Base-by-base conservation (phyloP, 2,329 filamentous ascomycete genomes). In the Clonostachys sp. region DNA sequence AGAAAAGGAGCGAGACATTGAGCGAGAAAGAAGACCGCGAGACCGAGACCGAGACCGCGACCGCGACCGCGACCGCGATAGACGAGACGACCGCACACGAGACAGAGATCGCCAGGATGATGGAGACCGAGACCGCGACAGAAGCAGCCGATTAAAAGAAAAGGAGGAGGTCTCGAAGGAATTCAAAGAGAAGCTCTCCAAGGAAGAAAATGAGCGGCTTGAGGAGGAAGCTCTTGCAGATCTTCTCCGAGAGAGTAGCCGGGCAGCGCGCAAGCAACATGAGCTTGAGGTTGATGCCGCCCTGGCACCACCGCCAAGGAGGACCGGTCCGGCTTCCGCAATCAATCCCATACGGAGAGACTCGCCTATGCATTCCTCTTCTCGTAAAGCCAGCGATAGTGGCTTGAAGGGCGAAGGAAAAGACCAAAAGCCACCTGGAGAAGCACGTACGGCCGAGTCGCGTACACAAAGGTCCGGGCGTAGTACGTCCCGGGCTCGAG, bases 161-260 rank as follows among this genome's bases (percentile, higher is more conserved):
- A 20, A 65, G 14, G 64, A 65, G 18, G 62, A 64, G 35, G 64
- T 67, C 36, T 61, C 74, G 1, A 72, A 73, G 47, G 68, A 75
- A 40, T 59, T 71, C 39, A 77, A 78, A 59, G 75, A 80, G 56
- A 70, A 77, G 44, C 69, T 83, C 12, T 77, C 77, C 7, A 75
- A 80, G 50, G 79, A 83, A 53, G 78, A 83, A 38, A 72, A 77
- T 24, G 74, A 81, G 46, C 69, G 73, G 16, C 68, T 83, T 8
- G 80, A 83, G 55, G 73, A 76, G 55, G 77, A 81, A 53, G 80
- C 80, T 2, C 63, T 83, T 49, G 77, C 74, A 17, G 76, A 83
- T 50, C 68, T 83, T 13, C 61, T 83, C 12, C 71, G 80, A n/a
- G 80, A 83, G 55, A 82, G 78, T 61, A 79, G 73, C 46, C 72